Percentiles rank a stretch among this genome's conserved stretches.
Conservation (phyloP, 2,329 filamentous ascomycete genomes). For the Monilinia fructicola region DNA sequence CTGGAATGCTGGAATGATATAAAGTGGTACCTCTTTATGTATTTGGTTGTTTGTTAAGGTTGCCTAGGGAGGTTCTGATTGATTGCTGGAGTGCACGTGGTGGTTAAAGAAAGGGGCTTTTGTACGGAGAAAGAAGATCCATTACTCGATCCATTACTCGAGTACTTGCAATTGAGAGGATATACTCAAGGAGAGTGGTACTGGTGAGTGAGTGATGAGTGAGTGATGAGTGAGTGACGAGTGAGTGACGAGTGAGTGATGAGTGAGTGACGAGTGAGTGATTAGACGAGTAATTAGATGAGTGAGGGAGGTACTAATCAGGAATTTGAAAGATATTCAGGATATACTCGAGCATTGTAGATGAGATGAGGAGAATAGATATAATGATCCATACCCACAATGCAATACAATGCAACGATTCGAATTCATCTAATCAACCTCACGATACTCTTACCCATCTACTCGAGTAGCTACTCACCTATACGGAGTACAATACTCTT, state of each 20-base stretch:
- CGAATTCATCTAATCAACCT: neutral
- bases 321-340: neutral
- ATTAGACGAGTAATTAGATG: too few relatives aligned
- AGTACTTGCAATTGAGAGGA: too few relatives aligned
- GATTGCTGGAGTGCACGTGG: too few relatives aligned
- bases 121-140: too few relatives aligned
- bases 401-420: neutral
- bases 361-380: too few relatives aligned
- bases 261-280: too few relatives aligned
- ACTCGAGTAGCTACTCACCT: too few relatives aligned
- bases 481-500: neutral
- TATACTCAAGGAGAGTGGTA: neutral
- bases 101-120: neutral
- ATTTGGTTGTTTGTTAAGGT: neutral
- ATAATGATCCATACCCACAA: too few relatives aligned
- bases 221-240: too few relatives aligned
- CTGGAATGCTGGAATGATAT: slow-evolving; percentile 18
- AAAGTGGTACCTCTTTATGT: slow-evolving; percentile 8
- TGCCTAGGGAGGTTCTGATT: too few relatives aligned
- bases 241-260: neutral
- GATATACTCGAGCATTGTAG: neutral
- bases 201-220: neutral
- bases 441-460: neutral
- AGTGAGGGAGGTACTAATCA: too few relatives aligned
- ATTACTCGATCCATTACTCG: too few relatives aligned